These are phyloP conservation scores for Carex cristatella DNA, from an alignment of 176 grass and related monocot species.

Conservation along the genomic window DNA sequence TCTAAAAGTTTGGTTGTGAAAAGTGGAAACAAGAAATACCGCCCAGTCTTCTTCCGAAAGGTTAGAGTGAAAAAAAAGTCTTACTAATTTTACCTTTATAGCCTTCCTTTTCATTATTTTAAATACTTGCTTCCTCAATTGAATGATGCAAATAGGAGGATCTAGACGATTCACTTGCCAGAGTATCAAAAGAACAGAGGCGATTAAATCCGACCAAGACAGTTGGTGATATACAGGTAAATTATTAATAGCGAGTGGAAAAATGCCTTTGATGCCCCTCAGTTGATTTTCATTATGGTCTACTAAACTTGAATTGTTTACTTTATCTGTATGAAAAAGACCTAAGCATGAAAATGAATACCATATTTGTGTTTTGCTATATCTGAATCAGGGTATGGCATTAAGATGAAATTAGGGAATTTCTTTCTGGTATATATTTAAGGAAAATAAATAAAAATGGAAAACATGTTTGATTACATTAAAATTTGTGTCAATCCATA, in stretches of 20 bases:
- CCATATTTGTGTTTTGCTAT: background rate
- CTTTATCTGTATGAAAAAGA: background rate
- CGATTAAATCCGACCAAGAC: slow-evolving; percentile 47
- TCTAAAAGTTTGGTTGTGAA: slow-evolving; percentile 80
- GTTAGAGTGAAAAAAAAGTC: slow-evolving; percentile 26
- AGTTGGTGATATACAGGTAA: slow-evolving; percentile 73
- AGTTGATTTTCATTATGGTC: background rate
- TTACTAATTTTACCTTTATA: background rate
- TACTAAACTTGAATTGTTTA: too few relatives aligned
- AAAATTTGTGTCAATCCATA: too few relatives aligned
- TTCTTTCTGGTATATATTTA: too few relatives aligned
- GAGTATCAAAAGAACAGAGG: slow-evolving; percentile 50
- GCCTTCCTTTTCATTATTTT: background rate
- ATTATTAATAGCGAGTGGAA: background rate
- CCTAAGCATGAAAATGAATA: background rate
- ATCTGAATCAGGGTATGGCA: background rate
- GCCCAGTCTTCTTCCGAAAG: slow-evolving; percentile 97
- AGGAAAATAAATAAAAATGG: too few relatives aligned
- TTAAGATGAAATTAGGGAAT: too few relatives aligned
- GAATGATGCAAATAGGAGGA: slow-evolving; percentile 59
- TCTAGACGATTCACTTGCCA: slow-evolving; percentile 66
- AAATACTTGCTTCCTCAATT: slow-evolving; percentile 16
- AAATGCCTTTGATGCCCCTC: background rate
- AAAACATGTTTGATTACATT: too few relatives aligned
- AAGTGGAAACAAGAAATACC: slow-evolving; percentile 83